A percentile compares a stretch with the other conserved stretches of the same genome.
Conservation (phyloP, 495 filamentous ascomycete genomes). For the Halenospora varia region DNA sequence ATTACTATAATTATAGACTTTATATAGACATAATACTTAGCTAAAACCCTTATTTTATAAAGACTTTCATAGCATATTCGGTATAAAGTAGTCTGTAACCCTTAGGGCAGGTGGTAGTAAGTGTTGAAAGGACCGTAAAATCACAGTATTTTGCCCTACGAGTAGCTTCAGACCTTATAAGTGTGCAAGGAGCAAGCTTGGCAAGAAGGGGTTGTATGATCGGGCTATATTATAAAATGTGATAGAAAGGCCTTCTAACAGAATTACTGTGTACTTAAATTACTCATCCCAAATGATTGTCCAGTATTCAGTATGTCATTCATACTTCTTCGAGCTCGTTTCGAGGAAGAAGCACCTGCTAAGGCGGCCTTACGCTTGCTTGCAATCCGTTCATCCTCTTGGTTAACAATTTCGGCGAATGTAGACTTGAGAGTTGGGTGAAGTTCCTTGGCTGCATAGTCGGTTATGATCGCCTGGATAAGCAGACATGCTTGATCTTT, state of each 20-base stretch:
- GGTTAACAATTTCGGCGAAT: constrained; percentile 2
- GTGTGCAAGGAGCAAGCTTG: too few species aligned
- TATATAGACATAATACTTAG: too few species aligned
- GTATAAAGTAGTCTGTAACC: too few species aligned
- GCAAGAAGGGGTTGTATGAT: too few species aligned
- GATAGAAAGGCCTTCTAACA: neutral
- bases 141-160: too few species aligned
- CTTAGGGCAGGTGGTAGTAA: too few species aligned
- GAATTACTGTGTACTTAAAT: neutral
- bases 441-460: constrained; percentile 6
- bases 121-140: too few species aligned
- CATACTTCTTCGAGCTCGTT: neutral
- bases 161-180: too few species aligned
- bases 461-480: neutral
- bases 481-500: constrained; percentile 3
- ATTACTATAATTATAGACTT: too few species aligned
- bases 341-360: neutral
- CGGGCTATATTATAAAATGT: too few species aligned
- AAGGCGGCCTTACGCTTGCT: neutral
- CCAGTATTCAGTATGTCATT: neutral
- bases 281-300: neutral
- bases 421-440: constrained; percentile 3
- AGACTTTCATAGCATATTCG: too few species aligned
- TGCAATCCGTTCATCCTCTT: constrained; percentile 1
- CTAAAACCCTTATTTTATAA: too few species aligned